Evolutionary conservation across 1,284 basidiomycete genomes (phyloP).

Genomic region (Microbotryomycetes sp.): DNA sequence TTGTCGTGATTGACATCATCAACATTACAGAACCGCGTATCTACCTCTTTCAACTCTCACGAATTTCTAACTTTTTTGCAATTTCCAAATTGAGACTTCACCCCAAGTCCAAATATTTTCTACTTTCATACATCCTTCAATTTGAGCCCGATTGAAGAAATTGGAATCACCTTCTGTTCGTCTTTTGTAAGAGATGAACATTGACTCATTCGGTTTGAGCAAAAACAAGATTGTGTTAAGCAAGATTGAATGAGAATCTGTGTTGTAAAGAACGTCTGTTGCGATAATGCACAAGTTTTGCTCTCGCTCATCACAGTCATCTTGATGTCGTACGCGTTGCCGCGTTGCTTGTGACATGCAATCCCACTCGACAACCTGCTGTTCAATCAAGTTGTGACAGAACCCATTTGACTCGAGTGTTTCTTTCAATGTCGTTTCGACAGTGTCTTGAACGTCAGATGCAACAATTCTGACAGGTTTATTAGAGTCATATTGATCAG

Average conservation of each 20-base stretch:
- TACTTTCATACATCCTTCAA: slow-evolving; percentile 18
- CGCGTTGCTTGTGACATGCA: too few species aligned
- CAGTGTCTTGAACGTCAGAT: slow-evolving; percentile 33
- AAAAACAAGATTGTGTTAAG: slow-evolving; percentile 30
- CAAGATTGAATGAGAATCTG: slow-evolving; percentile 24
- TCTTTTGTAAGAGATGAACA: slow-evolving; percentile 32
- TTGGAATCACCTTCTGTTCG: slow-evolving; percentile 33
- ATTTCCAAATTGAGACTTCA: slow-evolving; percentile 30
- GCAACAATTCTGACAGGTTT: too few species aligned
- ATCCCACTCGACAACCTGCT: neutral
- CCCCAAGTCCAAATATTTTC: slow-evolving; percentile 21
- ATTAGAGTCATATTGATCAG: fast-evolving
- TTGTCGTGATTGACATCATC: too few species aligned
- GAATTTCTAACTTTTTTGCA: too few species aligned
- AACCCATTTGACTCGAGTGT: slow-evolving; percentile 17
- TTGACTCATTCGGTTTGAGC: slow-evolving; percentile 1
- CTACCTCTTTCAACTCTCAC: too few species aligned
- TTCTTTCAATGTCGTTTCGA: slow-evolving; percentile 27
- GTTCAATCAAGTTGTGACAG: neutral
- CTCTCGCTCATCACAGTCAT: slow-evolving; percentile 22
- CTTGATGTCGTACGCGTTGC: too few species aligned
- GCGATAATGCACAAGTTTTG: slow-evolving; percentile 25
- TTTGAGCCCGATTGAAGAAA: slow-evolving; percentile 26
- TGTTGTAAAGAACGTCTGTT: slow-evolving; percentile 37
- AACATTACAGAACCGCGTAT: too few species aligned